Evolutionary conservation across 1,284 basidiomycete genomes (phyloP), one percentile per base, ranked within the genome.

Genomic region (Moesziomyces sp.): DNA sequence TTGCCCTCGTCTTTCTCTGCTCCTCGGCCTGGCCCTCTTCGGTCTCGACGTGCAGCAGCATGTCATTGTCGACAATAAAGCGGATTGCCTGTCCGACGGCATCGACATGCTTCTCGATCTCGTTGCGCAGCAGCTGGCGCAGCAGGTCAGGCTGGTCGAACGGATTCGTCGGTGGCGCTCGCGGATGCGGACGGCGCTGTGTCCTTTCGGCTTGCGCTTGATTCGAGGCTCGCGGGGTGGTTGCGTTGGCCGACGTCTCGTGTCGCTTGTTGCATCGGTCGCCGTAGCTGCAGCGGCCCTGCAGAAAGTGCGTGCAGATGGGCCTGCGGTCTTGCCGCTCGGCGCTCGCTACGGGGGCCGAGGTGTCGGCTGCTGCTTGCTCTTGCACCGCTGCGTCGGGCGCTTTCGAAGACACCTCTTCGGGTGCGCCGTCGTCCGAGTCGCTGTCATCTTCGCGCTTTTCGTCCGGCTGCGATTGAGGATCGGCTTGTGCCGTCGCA

Each of bases 51-150:
- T 89, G 88, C 48, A 88, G 86, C 16, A 99, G 86, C 86, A 96
- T 95, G 78, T 94, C 90, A 77, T 99, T 99, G 69, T 93, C 91
- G 3, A 93, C 93, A 16, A 98, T 85, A 85, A 98, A 99, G 35
- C 90, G 90, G 78, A 98, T 92, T 3, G 92, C 93, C 85, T 98
- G 96, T 0, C 94, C 93, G 2, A 98, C 87, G 83, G 97, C 95
- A 3, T 93, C 93, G 5, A 97, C 88, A 0, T 96, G 95, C 79
- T 93, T 89, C 28, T 91, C 89, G 52, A 97, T 94, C 80, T 98
- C 95, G 13, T 91, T 92, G 21, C 91, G 87, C 7, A 98, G 88
- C n/a, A 97, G 86, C 90, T 74, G 75, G 4, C 78, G 76, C n/a
- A 83, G 59, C 46, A 83, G 59, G 46, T 82, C 73, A 0, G 79